Percentiles rank a stretch among this genome's conserved stretches.
phyloP scores from a whole-genome alignment of 495 filamentous ascomycete species.

The Penicillium verhagenii region DNA sequence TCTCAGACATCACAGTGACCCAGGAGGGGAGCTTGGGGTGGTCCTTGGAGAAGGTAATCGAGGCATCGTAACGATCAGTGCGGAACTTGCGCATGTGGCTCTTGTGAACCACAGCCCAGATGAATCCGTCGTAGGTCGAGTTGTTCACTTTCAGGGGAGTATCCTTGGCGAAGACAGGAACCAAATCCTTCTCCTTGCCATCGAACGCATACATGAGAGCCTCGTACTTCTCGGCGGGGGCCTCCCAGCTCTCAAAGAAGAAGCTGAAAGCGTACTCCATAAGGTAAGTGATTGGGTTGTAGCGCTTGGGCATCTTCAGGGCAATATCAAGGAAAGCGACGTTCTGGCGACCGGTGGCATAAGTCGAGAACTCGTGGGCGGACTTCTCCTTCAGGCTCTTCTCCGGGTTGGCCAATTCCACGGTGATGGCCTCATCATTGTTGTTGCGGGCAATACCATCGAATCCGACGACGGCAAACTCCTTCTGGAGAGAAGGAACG shows the following conservation, averaged over 20 bases:
- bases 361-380: conserved; percentile 77
- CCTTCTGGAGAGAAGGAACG: conserved; percentile 64
- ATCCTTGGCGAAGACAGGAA: conserved; percentile 59
- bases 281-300: conserved; percentile 76
- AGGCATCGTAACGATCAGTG: conserved; percentile 92
- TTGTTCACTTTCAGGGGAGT: conserved; percentile 57
- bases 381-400: conserved; percentile 76
- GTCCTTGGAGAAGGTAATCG: conserved; percentile 88
- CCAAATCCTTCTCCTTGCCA: conserved; percentile 76
- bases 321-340: conserved; percentile 86
- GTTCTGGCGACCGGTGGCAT: conserved; percentile 93
- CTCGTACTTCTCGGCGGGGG: conserved; percentile 68
- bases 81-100: conserved; percentile 84
- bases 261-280: conserved; percentile 68
- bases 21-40: conserved; percentile 85
- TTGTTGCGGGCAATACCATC: conserved; percentile 44
- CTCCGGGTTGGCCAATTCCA: conserved; percentile 51
- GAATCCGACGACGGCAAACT: conserved; percentile 91
- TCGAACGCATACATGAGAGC: conserved; percentile 84
- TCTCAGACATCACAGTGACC: conserved; percentile 95
- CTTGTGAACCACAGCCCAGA: conserved; percentile 96
- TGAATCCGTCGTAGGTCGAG: conserved; percentile 83
- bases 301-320: conserved; percentile 80
- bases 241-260: conserved; percentile 72
- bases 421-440: conserved; percentile 42